Evolutionary conservation across 1,284 basidiomycete species (phyloP).

Genomic region (Lignosus rhinocerotis): DNA sequence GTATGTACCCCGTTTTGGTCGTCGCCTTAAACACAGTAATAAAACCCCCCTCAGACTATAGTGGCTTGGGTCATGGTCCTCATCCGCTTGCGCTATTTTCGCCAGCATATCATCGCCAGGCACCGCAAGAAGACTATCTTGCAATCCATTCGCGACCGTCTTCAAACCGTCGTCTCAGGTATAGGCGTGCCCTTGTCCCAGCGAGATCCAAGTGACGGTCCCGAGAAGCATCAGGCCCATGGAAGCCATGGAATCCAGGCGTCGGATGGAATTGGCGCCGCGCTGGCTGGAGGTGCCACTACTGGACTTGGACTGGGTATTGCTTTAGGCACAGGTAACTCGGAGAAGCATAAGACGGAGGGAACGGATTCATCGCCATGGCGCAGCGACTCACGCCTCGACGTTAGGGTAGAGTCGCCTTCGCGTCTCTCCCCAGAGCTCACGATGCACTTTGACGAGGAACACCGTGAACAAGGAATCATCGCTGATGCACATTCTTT

Average conservation of each 20-base stretch:
- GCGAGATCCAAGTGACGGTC: constrained; percentile 7
- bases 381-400: constrained; percentile 4
- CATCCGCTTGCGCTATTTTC: constrained; percentile 50
- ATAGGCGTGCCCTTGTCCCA: constrained; percentile 1
- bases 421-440: constrained; percentile 14
- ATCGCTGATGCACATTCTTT: constrained; percentile 36
- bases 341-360: not conserved
- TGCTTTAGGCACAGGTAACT: constrained; percentile 18
- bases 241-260: constrained; percentile 19
- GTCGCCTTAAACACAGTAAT: not conserved
- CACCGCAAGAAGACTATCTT: constrained; percentile 20
- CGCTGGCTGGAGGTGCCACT: constrained; percentile 25
- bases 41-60: constrained; percentile 32
- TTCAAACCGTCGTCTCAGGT: constrained; percentile 3
- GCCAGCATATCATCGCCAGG: constrained; percentile 33
- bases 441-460: constrained; percentile 4
- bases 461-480: constrained; percentile 18
- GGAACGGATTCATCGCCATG: not conserved
- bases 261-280: constrained; percentile 28
- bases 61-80: constrained; percentile 60
- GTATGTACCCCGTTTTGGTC: constrained; percentile 35
- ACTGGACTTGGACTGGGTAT: constrained; percentile 29
- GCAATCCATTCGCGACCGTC: constrained; percentile 15
- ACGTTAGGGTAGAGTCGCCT: constrained; percentile 19
- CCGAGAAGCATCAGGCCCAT: constrained; percentile 7